A percentile compares a stretch with the other conserved stretches of the same genome.
Conservation (phyloP, 2,329 filamentous ascomycete genomes). For the Epichloe brachyelytri region DNA sequence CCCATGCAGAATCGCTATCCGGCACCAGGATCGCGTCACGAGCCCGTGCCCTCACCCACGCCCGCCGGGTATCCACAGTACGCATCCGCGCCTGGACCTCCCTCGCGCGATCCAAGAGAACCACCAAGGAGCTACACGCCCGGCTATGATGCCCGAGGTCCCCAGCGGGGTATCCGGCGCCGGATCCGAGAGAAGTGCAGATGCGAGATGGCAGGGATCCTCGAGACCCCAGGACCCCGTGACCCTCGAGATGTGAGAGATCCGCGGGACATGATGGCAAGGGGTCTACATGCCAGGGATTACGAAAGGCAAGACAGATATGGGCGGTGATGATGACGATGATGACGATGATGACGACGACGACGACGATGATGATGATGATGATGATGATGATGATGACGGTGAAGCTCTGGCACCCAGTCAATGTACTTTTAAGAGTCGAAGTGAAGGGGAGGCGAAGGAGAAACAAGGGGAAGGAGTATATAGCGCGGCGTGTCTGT, state of each 20-base stretch:
- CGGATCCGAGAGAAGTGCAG: slow-evolving; percentile 22
- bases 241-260: slow-evolving; percentile 21
- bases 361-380: neutral
- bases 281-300: slow-evolving; percentile 31
- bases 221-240: neutral
- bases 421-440: too few species aligned
- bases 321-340: slow-evolving; percentile 19
- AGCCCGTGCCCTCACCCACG: slow-evolving; percentile 24
- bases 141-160: slow-evolving; percentile 29
- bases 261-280: slow-evolving; percentile 27
- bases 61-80: slow-evolving; percentile 32
- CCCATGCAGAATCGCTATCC: slow-evolving; percentile 25
- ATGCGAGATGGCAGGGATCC: slow-evolving; percentile 19
- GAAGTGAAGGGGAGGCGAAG: too few species aligned
- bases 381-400: neutral
- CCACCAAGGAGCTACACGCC: slow-evolving; percentile 34
- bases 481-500: slow-evolving; percentile 2
- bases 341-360: neutral
- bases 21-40: slow-evolving; percentile 26
- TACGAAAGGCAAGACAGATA: slow-evolving; percentile 34
- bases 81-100: slow-evolving; percentile 28
- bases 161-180: slow-evolving; percentile 23
- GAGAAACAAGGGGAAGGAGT: too few species aligned
- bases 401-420: too few species aligned
- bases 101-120: slow-evolving; percentile 28